Percentiles rank a stretch among this genome's conserved stretches.
Evolutionary conservation across 495 filamentous ascomycete genomes (phyloP).

Genomic region (Patellaria atrata): DNA sequence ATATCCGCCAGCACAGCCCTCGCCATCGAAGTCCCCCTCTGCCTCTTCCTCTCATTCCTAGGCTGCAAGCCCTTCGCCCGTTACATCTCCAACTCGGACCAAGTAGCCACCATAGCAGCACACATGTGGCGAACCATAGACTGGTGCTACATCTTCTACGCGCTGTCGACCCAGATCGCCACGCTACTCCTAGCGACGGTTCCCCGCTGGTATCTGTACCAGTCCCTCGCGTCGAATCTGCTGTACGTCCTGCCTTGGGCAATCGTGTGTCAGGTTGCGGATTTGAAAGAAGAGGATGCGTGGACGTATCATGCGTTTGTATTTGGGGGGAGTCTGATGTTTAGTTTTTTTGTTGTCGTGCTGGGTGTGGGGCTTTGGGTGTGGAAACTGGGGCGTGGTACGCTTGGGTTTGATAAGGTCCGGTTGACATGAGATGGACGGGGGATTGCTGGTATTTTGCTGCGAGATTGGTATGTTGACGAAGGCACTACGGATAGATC

Average conservation of each 20-base stretch:
- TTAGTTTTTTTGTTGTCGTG: slow-evolving; percentile 43
- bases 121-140: slow-evolving; percentile 59
- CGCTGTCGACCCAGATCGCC: slow-evolving; percentile 46
- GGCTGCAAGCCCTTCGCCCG: slow-evolving; percentile 44
- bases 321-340: slow-evolving; percentile 58
- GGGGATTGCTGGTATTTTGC: too few relatives aligned
- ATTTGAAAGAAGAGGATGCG: slow-evolving; percentile 37
- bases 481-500: too few relatives aligned
- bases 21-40: slow-evolving; percentile 46
- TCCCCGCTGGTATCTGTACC: slow-evolving; percentile 53
- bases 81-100: slow-evolving; percentile 39
- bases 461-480: too few relatives aligned
- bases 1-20: slow-evolving; percentile 38
- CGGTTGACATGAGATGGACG: too few relatives aligned
- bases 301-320: slow-evolving; percentile 56
- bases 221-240: slow-evolving; percentile 49
- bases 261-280: slow-evolving; percentile 20
- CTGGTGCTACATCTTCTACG: slow-evolving; percentile 70
- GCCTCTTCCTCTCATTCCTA: slow-evolving; percentile 44
- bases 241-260: slow-evolving; percentile 60
- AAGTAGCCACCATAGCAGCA: slow-evolving; percentile 45
- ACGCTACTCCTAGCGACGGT: slow-evolving; percentile 49
- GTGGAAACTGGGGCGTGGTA: slow-evolving; percentile 33
- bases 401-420: slow-evolving; percentile 1
- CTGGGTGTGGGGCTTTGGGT: slow-evolving; percentile 39